A percentile compares a stretch with the other conserved stretches of the same genome.
Evolutionary conservation across 2,329 filamentous ascomycete species (phyloP).

Genomic region (Cladophialophora exuberans): DNA sequence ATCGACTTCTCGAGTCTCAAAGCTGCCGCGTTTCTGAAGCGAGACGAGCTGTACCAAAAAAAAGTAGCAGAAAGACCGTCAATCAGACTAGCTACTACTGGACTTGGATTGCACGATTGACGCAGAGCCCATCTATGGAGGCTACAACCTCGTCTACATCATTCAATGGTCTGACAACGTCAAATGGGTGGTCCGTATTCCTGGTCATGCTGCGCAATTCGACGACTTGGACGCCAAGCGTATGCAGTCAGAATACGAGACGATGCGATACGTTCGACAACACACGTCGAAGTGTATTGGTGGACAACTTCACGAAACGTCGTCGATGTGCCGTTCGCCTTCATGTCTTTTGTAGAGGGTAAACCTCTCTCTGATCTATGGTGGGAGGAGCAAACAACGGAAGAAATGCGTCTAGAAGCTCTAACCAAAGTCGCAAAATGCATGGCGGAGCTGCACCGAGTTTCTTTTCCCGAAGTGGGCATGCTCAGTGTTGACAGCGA

Average conservation of each 20-base stretch:
- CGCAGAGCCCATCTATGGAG: background rate
- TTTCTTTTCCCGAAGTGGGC: background rate
- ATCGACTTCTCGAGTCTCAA: too few relatives aligned
- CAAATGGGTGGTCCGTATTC: slow-evolving; percentile 12
- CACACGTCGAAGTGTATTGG: too few relatives aligned
- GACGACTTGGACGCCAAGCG: background rate
- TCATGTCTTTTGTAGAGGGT: slow-evolving; percentile 9
- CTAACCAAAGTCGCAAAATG: background rate
- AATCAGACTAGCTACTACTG: too few relatives aligned
- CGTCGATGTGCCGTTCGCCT: slow-evolving; percentile 10
- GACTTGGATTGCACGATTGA: slow-evolving; percentile 2
- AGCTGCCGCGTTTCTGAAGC: too few relatives aligned
- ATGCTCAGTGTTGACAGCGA: background rate
- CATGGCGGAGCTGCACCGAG: background rate
- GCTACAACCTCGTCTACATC: slow-evolving; percentile 6
- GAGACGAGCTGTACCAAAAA: too few relatives aligned
- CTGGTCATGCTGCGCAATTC: background rate
- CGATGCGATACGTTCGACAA: slow-evolving; percentile 11
- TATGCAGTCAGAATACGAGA: slow-evolving; percentile 6
- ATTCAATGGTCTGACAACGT: slow-evolving; percentile 9
- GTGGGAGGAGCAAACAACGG: background rate
- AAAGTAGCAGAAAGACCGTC: too few relatives aligned
- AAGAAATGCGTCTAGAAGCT: background rate
- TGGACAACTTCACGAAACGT: too few relatives aligned
- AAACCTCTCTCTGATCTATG: background rate